Conservation (phyloP, 495 filamentous ascomycete genomes). For the Xylaria telfairii region DNA sequence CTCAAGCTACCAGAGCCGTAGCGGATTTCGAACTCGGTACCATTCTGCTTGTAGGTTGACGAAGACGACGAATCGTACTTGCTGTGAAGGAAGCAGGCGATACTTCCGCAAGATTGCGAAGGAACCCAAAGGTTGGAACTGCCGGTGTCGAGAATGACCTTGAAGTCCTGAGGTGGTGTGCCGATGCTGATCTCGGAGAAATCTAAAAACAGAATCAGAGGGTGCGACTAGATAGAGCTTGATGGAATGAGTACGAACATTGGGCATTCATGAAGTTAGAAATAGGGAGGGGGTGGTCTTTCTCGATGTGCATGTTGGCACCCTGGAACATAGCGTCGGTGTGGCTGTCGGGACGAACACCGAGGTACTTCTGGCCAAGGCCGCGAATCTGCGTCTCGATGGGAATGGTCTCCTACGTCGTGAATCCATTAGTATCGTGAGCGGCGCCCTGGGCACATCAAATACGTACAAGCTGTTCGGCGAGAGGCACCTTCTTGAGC, state of each 20-base stretch:
- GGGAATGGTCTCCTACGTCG: conserved; percentile 70
- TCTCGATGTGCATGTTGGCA: conserved; percentile 67
- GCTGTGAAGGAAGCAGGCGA: conserved; percentile 95
- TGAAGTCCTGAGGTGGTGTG: conserved; percentile 92
- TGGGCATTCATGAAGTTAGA: conserved; percentile 99
- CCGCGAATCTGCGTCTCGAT: conserved; percentile 80
- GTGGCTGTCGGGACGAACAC: conserved; percentile 72
- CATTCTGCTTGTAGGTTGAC: conserved; percentile 92
- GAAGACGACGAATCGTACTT: conserved; percentile 95
- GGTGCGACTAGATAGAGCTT: conserved; percentile 13
- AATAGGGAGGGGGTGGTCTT: conserved; percentile 83
- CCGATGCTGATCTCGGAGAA: conserved; percentile 96
- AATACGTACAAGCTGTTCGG: conserved; percentile 84
- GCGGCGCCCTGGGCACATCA: neutral
- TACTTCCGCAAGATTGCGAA: conserved; percentile 86
- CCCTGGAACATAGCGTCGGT: conserved; percentile 79
- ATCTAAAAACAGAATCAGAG: conserved; percentile 62
- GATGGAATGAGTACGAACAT: conserved; percentile 66
- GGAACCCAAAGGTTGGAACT: conserved; percentile 99
- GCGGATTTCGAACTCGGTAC: conserved; percentile 87
- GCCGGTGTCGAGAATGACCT: conserved; percentile 97
- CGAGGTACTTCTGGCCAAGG: conserved; percentile 94
- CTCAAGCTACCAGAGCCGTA: conserved; percentile 96
- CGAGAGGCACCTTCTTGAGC: conserved; percentile 92
- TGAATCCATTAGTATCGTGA: conserved; percentile 28